Evolutionary conservation across 805 yeast species (phyloP).

Genomic region (Cyberlindnera americana): DNA sequence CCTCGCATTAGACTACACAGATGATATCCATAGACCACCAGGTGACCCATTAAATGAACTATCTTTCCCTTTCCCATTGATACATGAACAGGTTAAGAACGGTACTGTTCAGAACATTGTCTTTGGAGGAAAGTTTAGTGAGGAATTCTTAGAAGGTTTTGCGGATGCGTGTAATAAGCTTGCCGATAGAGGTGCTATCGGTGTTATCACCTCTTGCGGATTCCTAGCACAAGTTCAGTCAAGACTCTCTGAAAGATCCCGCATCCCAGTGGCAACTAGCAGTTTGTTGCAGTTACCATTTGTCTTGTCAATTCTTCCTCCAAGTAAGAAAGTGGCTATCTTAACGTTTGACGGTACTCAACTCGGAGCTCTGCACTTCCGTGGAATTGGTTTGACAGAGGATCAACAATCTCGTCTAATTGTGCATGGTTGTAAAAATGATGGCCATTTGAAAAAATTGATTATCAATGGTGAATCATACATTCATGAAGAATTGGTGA

Average conservation of each 20-base stretch:
- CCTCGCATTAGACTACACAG: constrained; percentile 29
- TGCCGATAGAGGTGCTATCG: constrained; percentile 31
- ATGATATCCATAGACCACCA: constrained; percentile 33
- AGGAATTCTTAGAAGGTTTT: constrained; percentile 28
- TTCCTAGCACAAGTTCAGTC: constrained; percentile 32
- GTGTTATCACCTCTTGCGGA: constrained; percentile 35
- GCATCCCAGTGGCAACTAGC: constrained; percentile 33
- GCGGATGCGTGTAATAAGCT: constrained; percentile 28
- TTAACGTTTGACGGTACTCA: constrained; percentile 30
- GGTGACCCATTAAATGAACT: constrained; percentile 29
- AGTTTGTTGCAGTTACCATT: constrained; percentile 31
- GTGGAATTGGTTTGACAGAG: constrained; percentile 29
- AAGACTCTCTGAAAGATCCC: constrained; percentile 21
- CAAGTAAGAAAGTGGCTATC: constrained; percentile 27
- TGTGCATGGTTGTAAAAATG: constrained; percentile 23
- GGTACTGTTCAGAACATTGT: constrained; percentile 31
- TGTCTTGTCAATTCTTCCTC: constrained; percentile 21
- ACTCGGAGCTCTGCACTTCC: constrained; percentile 29
- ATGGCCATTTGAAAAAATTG: constrained; percentile 27
- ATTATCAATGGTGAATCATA: constrained; percentile 28
- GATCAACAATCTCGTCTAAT: constrained; percentile 21
- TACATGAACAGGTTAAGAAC: constrained; percentile 23
- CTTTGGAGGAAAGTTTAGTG: constrained; percentile 21
- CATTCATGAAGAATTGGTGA: constrained; percentile 24
- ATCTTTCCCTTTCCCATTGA: constrained; percentile 27